Evolutionary conservation across 345 rosid species (phyloP).

Genomic region (Eucalyptus sp.): DNA sequence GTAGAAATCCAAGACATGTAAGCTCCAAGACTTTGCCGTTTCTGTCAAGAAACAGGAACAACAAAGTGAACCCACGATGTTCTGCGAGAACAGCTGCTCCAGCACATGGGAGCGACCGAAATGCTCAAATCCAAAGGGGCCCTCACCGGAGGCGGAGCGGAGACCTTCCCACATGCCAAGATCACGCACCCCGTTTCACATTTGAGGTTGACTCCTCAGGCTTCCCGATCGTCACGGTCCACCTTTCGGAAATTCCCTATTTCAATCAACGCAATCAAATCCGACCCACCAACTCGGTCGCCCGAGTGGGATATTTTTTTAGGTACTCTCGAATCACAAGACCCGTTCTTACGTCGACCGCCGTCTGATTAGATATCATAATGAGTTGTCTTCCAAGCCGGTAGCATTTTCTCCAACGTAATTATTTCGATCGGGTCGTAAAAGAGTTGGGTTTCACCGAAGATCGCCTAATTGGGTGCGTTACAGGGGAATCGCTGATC

Average conservation of each 20-base stretch:
- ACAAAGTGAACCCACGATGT: neutral
- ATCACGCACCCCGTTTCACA: neutral
- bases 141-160: neutral
- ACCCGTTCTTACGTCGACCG: rapidly evolving
- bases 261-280: neutral
- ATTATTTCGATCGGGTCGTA: rapidly evolving
- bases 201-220: neutral
- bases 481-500: neutral
- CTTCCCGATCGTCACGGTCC: neutral
- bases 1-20: neutral
- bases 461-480: neutral
- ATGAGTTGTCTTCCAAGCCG: neutral
- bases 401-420: neutral
- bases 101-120: neutral
- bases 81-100: neutral
- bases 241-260: neutral
- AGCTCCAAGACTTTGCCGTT: neutral
- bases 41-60: neutral
- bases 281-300: neutral
- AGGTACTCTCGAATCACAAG: neutral
- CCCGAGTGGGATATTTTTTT: rapidly evolving
- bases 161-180: neutral
- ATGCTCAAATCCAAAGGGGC: neutral
- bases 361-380: neutral
- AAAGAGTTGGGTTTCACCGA: neutral